A percentile compares a stretch with the other conserved stretches of the same genome.
These are phyloP conservation scores for Allium fistulosum DNA, from an alignment of 106 monocot genomes.

Conservation along the genomic window DNA sequence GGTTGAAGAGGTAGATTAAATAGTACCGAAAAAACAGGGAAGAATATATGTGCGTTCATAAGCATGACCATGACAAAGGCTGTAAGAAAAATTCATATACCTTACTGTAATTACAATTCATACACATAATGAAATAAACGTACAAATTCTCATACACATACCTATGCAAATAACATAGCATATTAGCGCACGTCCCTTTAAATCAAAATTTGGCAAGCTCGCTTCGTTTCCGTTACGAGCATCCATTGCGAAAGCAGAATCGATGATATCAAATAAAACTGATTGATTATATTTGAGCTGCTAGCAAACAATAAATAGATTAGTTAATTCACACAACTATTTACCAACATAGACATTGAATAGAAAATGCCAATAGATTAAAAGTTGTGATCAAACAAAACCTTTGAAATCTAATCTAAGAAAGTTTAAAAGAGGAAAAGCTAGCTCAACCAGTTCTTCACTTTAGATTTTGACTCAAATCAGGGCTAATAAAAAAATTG, in stretches of 20 bases:
- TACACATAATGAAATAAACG: not conserved
- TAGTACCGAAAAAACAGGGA: not conserved
- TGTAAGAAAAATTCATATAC: not conserved
- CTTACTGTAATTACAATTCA: not conserved
- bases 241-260: not conserved
- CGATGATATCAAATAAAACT: not conserved
- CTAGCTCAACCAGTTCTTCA: no score
- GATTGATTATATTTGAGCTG: not conserved
- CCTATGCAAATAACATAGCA: constrained; percentile 2
- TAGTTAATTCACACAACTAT: no score
- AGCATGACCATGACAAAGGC: constrained; percentile 2
- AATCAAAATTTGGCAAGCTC: not conserved
- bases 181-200: not conserved
- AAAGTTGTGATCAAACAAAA: no score
- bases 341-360: no score
- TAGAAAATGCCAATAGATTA: no score
- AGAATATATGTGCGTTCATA: constrained; percentile 1
- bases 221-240: not conserved
- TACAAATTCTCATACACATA: not conserved
- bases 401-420: no score
- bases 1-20: not conserved
- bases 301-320: not conserved
- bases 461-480: no score
- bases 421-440: no score
- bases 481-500: no score